A percentile compares a stretch with the other conserved stretches of the same genome.
Conservation (phyloP, 768 basidiomycete species). For the Coprinopsis marcescibilis region DNA sequence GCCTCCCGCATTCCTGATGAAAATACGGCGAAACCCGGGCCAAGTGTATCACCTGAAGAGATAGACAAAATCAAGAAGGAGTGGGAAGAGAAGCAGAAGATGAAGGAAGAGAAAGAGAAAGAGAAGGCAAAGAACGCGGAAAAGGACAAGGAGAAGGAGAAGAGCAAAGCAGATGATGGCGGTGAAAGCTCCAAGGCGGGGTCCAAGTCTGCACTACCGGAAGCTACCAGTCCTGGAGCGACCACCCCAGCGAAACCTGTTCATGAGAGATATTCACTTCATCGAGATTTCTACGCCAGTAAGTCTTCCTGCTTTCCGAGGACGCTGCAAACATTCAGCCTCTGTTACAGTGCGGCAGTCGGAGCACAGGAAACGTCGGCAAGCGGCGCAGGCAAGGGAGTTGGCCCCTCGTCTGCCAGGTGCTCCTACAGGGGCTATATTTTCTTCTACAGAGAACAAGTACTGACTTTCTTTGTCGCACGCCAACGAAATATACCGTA, state of each 20-base stretch:
- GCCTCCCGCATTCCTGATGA: slow-evolving; percentile 38
- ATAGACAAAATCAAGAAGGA: slow-evolving; percentile 67
- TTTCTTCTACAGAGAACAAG: slow-evolving; percentile 13
- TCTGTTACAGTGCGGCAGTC: slow-evolving; percentile 53
- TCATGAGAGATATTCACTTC: slow-evolving; percentile 76
- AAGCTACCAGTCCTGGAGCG: slow-evolving; percentile 21
- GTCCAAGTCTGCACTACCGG: too few relatives aligned
- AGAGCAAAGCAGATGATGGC: slow-evolving; percentile 25
- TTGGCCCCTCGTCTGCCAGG: slow-evolving; percentile 69
- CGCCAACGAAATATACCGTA: too few relatives aligned
- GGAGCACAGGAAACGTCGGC: slow-evolving; percentile 68
- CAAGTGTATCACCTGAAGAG: slow-evolving; percentile 56
- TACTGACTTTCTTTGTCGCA: slow-evolving; percentile 12
- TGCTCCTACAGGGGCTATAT: slow-evolving; percentile 37
- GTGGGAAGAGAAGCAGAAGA: slow-evolving; percentile 42
- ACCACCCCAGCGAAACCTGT: slow-evolving; percentile 30
- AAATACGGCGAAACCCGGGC: slow-evolving; percentile 25
- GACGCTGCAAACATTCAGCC: slow-evolving; percentile 2
- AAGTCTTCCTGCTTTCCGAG: slow-evolving; percentile 15
- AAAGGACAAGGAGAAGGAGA: slow-evolving; percentile 26
- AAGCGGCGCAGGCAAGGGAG: slow-evolving; percentile 60
- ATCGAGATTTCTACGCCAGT: slow-evolving; percentile 73
- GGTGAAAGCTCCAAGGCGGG: slow-evolving; percentile 20
- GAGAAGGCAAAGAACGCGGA: slow-evolving; percentile 32
- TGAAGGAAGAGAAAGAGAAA: slow-evolving; percentile 33